phyloP scores from a whole-genome alignment of 805 yeast genomes.

The Kuraishia ogatae region DNA sequence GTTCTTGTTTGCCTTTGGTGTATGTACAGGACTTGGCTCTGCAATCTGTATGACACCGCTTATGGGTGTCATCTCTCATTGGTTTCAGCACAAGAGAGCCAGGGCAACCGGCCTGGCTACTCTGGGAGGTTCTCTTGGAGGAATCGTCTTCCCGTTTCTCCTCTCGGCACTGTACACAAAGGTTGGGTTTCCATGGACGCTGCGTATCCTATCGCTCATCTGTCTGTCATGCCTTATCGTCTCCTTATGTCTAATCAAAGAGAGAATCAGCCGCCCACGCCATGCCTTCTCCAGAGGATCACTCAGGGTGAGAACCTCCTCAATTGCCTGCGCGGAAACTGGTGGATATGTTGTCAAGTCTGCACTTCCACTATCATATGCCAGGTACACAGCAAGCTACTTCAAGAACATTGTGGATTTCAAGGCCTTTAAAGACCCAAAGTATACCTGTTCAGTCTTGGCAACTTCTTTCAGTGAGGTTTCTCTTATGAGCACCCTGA shows the following conservation, averaged over 20 bases:
- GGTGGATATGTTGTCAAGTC: slow-evolving; percentile 4
- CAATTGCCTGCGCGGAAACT: background rate
- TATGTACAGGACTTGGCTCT: slow-evolving; percentile 31
- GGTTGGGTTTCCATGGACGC: slow-evolving; percentile 54
- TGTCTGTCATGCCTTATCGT: slow-evolving; percentile 13
- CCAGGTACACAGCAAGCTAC: background rate
- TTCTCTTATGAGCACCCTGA: slow-evolving; percentile 28
- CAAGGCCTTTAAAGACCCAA: slow-evolving; percentile 26
- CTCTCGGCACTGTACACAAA: slow-evolving; percentile 32
- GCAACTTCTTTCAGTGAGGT: slow-evolving; percentile 33
- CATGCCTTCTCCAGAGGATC: slow-evolving; percentile 16
- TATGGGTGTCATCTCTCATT: slow-evolving; percentile 35
- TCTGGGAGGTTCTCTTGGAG: slow-evolving; percentile 62
- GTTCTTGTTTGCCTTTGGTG: slow-evolving; percentile 31
- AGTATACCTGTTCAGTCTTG: slow-evolving; percentile 25
- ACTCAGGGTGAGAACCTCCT: background rate
- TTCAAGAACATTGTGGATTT: slow-evolving; percentile 13
- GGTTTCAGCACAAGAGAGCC: slow-evolving; percentile 34
- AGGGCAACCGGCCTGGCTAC: slow-evolving; percentile 20
- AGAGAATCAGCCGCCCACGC: slow-evolving; percentile 7
- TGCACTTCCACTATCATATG: background rate
- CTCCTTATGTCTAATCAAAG: slow-evolving; percentile 25
- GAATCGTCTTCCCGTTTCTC: slow-evolving; percentile 50
- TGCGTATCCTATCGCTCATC: slow-evolving; percentile 36
- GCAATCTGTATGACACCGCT: slow-evolving; percentile 37